Evolutionary conservation across 2,329 filamentous ascomycete genomes (phyloP).

Genomic region (Laburnicola sp.): DNA sequence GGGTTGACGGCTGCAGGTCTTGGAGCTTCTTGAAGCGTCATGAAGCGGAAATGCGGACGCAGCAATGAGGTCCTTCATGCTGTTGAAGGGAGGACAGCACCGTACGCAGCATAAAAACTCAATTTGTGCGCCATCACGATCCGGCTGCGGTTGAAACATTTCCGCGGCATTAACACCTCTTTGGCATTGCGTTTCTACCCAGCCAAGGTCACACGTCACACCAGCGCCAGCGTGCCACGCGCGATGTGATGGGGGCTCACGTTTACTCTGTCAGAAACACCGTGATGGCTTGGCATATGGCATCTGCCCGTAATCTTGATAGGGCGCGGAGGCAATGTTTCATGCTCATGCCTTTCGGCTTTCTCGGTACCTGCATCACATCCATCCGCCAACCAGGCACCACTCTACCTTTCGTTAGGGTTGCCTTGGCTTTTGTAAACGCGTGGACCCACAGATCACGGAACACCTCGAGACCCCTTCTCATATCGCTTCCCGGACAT

Average conservation of each 20-base stretch:
- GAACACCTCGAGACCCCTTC: constrained; percentile 20
- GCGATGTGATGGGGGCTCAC: not conserved
- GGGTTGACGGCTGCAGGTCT: not conserved
- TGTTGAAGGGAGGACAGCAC: too few relatives aligned
- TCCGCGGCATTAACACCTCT: constrained; percentile 1
- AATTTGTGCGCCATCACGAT: too few relatives aligned
- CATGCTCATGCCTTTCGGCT: constrained; percentile 1
- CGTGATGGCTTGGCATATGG: not conserved
- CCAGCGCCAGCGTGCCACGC: not conserved
- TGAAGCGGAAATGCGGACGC: not conserved
- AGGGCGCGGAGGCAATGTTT: constrained; percentile 1
- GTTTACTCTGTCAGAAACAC: constrained; percentile 3
- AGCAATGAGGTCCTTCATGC: not conserved
- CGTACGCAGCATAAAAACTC: too few relatives aligned
- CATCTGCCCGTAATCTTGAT: not conserved
- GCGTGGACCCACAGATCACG: constrained; percentile 12
- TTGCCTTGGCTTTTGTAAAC: not conserved
- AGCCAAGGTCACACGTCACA: not conserved
- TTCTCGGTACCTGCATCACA: not conserved
- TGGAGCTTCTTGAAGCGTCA: not conserved
- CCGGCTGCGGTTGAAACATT: not conserved
- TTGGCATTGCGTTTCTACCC: not conserved
- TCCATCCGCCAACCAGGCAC: constrained; percentile 2
- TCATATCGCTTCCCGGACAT: constrained; percentile 29
- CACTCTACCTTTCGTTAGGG: not conserved